These are phyloP conservation scores for Omphalea diandra DNA, from an alignment of 441 rosid genomes.

Conservation along the genomic window DNA sequence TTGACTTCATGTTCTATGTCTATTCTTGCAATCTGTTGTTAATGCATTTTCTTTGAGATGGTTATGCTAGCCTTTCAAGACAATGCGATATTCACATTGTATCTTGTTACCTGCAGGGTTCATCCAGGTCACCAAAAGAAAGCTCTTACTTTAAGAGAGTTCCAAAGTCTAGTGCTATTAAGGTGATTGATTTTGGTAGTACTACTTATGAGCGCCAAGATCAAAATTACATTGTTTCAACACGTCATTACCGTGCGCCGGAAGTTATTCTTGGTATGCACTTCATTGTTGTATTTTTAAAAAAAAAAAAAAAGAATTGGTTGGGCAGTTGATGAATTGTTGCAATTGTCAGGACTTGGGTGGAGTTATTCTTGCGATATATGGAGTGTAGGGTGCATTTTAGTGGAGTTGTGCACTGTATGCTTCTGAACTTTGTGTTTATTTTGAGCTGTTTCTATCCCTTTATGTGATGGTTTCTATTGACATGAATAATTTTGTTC, in stretches of 20 bases:
- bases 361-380: slow-evolving; percentile 96
- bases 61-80: too few species aligned
- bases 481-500: too few species aligned
- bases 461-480: too few species aligned
- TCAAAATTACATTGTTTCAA: slow-evolving; percentile 87
- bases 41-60: too few species aligned
- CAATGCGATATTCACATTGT: too few species aligned
- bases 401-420: slow-evolving; percentile 91
- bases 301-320: too few species aligned
- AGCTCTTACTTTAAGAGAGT: slow-evolving; percentile 76
- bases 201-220: slow-evolving; percentile 83
- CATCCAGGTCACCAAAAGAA: slow-evolving; percentile 66
- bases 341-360: slow-evolving; percentile 93
- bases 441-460: too few species aligned
- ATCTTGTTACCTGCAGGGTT: slow-evolving; percentile 37
- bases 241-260: slow-evolving; percentile 94
- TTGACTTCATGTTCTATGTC: too few species aligned
- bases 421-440: slow-evolving; percentile 27
- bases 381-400: slow-evolving; percentile 95
- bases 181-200: slow-evolving; percentile 96
- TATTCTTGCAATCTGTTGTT: too few species aligned
- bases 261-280: slow-evolving; percentile 90
- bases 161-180: slow-evolving; percentile 92
- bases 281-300: too few species aligned
- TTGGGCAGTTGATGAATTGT: slow-evolving; percentile 19